Percentiles rank a stretch among this genome's conserved stretches.
Conservation (phyloP, 371 early-diverging fungal genomes). For the Mucor mucedo region DNA sequence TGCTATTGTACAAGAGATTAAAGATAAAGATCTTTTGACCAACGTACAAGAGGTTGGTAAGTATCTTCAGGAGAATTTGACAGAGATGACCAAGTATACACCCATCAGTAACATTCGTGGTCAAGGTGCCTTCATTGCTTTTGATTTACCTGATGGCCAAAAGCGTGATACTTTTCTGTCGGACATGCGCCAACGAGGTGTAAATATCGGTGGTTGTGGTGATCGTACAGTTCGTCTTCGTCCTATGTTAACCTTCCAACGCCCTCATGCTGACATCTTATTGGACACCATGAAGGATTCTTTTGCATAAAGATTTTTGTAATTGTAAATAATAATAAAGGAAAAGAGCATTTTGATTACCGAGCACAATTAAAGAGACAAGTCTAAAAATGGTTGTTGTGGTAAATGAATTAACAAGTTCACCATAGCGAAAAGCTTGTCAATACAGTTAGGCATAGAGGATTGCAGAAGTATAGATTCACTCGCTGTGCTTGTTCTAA, state of each 20-base stretch:
- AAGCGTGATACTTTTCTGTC: constrained; percentile 59
- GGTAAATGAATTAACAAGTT: too few species aligned
- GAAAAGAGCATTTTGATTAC: too few species aligned
- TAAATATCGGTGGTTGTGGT: constrained; percentile 78
- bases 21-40: constrained; percentile 55
- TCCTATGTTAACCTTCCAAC: constrained; percentile 76
- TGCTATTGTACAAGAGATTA: constrained; percentile 66
- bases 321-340: neutral
- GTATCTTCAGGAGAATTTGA: constrained; percentile 58
- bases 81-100: constrained; percentile 34
- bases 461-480: too few species aligned
- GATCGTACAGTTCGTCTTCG: constrained; percentile 67
- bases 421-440: too few species aligned
- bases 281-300: constrained; percentile 56
- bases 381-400: too few species aligned
- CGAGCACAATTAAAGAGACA: neutral
- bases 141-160: constrained; percentile 61
- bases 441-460: too few species aligned
- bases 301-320: constrained; percentile 10
- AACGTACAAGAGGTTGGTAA: constrained; percentile 62
- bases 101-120: constrained; percentile 61
- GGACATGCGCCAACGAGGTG: constrained; percentile 67
- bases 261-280: constrained; percentile 73
- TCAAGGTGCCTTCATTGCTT: constrained; percentile 73
- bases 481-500: too few species aligned